Base-by-base conservation (phyloP, 2,329 filamentous ascomycete genomes). In the Gliomastix tumulicola region DNA sequence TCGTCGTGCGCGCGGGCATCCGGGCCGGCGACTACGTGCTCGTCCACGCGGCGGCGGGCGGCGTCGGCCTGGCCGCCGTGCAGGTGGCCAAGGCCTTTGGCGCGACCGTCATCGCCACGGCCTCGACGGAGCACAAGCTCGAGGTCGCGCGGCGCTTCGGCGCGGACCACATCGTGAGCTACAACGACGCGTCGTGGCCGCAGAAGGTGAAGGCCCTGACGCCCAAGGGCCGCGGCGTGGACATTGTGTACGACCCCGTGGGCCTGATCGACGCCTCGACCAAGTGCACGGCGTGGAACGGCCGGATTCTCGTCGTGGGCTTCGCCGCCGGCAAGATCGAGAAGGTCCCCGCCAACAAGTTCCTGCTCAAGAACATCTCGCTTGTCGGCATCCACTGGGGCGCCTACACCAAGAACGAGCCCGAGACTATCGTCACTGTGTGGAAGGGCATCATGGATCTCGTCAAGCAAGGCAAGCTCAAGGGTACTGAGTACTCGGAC, bases 201-300 rank as follows among this genome's bases (percentile, higher is more conserved):
- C 66, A 69, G 3, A 59, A 79, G 42, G 88, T 96, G 33, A 85
- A 85, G 65, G 79, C 76, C 47, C 60, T 97, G 40, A 90, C 84
- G 5, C 86, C 85, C 0, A 76, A 79, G 43, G 75, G 75, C 2
- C 60, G 66, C 31, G 78, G 88, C 10, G 89, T 95, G 15, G 89
- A 97, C 60, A 87, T 97, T 35, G 89, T 97, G 17, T 97, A 88
- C 64, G 90, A 97, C 58, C 88, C 90, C 11, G 90, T 97, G 2
- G 90, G 90, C 2, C 65, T 96, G 55, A 86, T 96, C 34, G 88
- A 94, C 46, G 74, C 79, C 54, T 88, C 82, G 48, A 85, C 89
- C 48, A 95, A 94, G 63, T 96, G 90, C 64, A 86, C 84, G 4
- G 84, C 88, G 4, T 97, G 88, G 89, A 95, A 95, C 58, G 90